Percentiles rank a stretch among this genome's conserved stretches.
These are phyloP conservation scores for Clonostachys chloroleuca DNA, from an alignment of 2,329 filamentous ascomycete species.

Conservation along the genomic window DNA sequence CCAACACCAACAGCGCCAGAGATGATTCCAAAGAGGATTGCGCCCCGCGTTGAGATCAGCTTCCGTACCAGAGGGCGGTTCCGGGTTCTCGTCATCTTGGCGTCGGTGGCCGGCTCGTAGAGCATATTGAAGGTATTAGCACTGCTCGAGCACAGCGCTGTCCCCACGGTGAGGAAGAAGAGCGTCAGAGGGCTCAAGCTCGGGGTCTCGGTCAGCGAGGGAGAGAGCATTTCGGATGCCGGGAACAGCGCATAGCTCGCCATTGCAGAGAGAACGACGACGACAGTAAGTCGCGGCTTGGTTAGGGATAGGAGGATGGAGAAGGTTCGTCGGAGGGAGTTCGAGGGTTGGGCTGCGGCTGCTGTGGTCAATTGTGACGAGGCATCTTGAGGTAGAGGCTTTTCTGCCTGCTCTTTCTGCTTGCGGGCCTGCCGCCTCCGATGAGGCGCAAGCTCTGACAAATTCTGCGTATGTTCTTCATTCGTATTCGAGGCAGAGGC, in stretches of 20 bases:
- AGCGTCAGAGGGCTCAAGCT: conserved; percentile 88
- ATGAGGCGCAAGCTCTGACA: conserved; percentile 21
- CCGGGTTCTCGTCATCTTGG: conserved; percentile 87
- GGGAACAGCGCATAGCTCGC: conserved; percentile 91
- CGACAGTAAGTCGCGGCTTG: conserved; percentile 90
- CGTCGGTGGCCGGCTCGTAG: conserved; percentile 85
- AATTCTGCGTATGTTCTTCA: neutral
- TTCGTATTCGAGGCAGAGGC: conserved; percentile 4
- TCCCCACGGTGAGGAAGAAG: conserved; percentile 85
- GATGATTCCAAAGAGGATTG: conserved; percentile 72
- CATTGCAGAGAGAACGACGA: conserved; percentile 88
- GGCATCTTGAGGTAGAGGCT: conserved; percentile 35
- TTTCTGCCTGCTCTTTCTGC: conserved; percentile 3
- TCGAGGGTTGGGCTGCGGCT: conserved; percentile 42
- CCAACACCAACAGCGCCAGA: conserved; percentile 66
- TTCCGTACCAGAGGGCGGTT: conserved; percentile 85
- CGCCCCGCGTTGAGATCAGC: conserved; percentile 67
- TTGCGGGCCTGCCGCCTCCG: conserved; percentile 24
- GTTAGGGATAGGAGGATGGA: conserved; percentile 85
- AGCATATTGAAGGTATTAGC: conserved; percentile 98
- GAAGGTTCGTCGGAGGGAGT: conserved; percentile 59
- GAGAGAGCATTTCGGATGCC: conserved; percentile 77
- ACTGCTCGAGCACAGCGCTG: conserved; percentile 81
- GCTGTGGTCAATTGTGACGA: conserved; percentile 51
- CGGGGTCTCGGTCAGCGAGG: conserved; percentile 62